A percentile compares a stretch with the other conserved stretches of the same genome.
Evolutionary conservation across 2,329 filamentous ascomycete species (phyloP).

Genomic region (Immersiporthe knoxdaviesiana): DNA sequence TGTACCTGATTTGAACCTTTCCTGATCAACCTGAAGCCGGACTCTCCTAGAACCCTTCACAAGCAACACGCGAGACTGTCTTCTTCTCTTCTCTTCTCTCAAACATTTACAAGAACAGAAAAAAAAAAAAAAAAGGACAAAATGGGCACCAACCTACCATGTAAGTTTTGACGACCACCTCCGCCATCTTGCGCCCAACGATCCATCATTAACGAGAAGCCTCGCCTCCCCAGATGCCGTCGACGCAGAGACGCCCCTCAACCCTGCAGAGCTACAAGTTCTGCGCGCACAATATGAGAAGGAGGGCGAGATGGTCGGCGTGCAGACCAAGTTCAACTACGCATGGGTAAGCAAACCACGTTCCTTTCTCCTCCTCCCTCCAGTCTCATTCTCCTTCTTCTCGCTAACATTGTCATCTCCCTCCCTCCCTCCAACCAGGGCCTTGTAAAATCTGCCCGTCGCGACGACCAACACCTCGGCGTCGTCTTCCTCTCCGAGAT

Average conservation of each 20-base stretch:
- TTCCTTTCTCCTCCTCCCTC: background rate
- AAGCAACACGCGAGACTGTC: background rate
- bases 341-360: slow-evolving; percentile 73
- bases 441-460: slow-evolving; percentile 86
- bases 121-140: slow-evolving; percentile 31
- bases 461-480: slow-evolving; percentile 89
- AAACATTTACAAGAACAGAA: background rate
- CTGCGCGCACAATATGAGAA: slow-evolving; percentile 94
- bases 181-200: background rate
- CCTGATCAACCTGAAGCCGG: background rate
- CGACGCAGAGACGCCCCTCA: slow-evolving; percentile 96
- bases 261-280: slow-evolving; percentile 89
- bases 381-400: background rate
- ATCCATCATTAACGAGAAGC: background rate
- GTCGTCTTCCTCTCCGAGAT: slow-evolving; percentile 94
- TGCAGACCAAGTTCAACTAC: slow-evolving; percentile 99
- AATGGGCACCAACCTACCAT: slow-evolving; percentile 55
- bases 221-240: slow-evolving; percentile 73
- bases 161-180: slow-evolving; percentile 36
- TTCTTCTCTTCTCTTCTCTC: background rate
- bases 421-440: slow-evolving; percentile 59
- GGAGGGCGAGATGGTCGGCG: slow-evolving; percentile 93
- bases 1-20: background rate
- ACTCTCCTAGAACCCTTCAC: background rate
- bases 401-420: slow-evolving; percentile 11